Conservation (phyloP, 2,329 filamentous ascomycete species). For the Ophiostoma populinum region DNA sequence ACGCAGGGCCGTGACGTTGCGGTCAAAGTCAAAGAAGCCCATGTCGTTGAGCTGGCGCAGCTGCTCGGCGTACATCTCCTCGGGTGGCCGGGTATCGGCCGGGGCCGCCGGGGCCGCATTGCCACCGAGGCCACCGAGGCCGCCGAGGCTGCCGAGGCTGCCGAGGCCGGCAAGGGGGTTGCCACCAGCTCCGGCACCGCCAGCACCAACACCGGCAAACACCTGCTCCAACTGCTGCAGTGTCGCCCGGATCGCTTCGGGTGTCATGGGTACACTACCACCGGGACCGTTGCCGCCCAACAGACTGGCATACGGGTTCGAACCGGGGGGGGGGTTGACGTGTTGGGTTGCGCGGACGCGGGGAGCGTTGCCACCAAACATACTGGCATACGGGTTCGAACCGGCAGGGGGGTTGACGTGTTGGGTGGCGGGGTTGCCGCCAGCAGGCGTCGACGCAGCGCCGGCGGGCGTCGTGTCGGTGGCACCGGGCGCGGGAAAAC, state of each 20-base stretch:
- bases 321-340: too few relatives aligned
- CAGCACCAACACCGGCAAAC: conserved; percentile 21
- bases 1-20: conserved; percentile 75
- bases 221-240: conserved; percentile 37
- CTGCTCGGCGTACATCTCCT: conserved; percentile 84
- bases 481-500: conserved; percentile 76
- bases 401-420: conserved; percentile 22
- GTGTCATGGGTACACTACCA: conserved; percentile 26
- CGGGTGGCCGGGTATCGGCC: conserved; percentile 76
- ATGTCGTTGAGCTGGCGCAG: conserved; percentile 91
- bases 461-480: conserved; percentile 67
- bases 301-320: conserved; percentile 20
- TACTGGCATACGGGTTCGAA: conserved; percentile 14
- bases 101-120: conserved; percentile 14
- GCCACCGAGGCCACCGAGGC: not conserved
- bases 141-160: not conserved
- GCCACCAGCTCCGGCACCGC: conserved; percentile 15
- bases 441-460: conserved; percentile 18
- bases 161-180: conserved; percentile 1
- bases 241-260: conserved; percentile 34
- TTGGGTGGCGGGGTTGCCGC: not conserved
- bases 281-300: conserved; percentile 21
- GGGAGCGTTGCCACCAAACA: not conserved
- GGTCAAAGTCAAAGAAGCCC: conserved; percentile 95
- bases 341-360: not conserved